These are phyloP conservation scores for Lachancea cidri DNA, from an alignment of 805 yeast genomes.

Conservation along the genomic window DNA sequence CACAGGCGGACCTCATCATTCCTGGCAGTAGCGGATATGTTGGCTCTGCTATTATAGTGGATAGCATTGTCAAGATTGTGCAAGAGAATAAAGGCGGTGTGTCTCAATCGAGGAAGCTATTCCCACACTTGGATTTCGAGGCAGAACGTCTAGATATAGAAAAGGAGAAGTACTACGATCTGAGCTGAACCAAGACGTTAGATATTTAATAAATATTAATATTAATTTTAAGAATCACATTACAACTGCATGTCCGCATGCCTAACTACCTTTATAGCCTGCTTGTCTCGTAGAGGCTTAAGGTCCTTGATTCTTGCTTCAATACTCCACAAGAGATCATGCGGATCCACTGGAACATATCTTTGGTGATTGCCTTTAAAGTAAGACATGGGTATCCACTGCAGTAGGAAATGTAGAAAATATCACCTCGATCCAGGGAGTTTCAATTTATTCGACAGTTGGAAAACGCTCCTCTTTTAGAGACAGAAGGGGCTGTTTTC, in stretches of 20 bases:
- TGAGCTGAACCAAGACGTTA: slow-evolving; percentile 8
- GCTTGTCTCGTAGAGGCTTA: slow-evolving; percentile 4
- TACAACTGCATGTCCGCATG: slow-evolving; percentile 20
- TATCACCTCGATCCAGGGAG: too few relatives aligned
- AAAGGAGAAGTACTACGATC: slow-evolving; percentile 29
- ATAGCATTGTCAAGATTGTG: slow-evolving; percentile 30
- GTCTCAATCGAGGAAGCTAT: slow-evolving; percentile 5
- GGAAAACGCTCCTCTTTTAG: background rate
- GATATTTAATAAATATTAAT: background rate
- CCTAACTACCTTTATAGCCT: slow-evolving; percentile 18
- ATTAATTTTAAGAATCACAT: background rate
- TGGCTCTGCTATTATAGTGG: slow-evolving; percentile 27
- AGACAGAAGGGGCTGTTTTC: background rate
- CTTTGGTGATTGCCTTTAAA: too few relatives aligned
- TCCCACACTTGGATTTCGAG: slow-evolving; percentile 26
- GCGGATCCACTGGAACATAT: too few relatives aligned
- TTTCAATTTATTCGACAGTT: background rate
- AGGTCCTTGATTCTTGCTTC: slow-evolving; percentile 3
- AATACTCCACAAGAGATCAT: background rate
- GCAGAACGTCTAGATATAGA: slow-evolving; percentile 29
- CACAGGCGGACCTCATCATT: slow-evolving; percentile 29
- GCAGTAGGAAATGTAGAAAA: too few relatives aligned
- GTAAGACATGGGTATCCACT: too few relatives aligned
- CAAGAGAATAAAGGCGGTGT: slow-evolving; percentile 18
- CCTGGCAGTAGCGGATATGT: slow-evolving; percentile 26